Percentiles rank a stretch among this genome's conserved stretches.
Evolutionary conservation across 2,329 filamentous ascomycete genomes (phyloP).

Genomic region (Trichophyton rubrum): DNA sequence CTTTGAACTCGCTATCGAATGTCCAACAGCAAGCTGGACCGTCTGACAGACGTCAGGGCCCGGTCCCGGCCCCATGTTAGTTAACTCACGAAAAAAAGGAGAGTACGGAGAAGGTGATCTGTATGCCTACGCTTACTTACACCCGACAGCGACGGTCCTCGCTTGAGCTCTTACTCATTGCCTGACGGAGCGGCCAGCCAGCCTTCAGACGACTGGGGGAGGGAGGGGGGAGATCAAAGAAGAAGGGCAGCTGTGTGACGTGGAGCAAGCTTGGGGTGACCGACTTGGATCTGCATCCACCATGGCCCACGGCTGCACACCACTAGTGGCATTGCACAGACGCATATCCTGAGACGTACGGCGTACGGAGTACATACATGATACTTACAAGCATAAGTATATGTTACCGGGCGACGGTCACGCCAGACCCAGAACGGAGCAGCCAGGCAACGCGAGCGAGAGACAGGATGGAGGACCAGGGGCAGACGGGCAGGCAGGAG

Average conservation of each 20-base stretch:
- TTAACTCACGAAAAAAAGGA: too few species aligned
- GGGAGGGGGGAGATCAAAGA: background rate
- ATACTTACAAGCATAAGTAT: background rate
- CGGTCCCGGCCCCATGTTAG: background rate
- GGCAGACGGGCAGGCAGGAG: background rate
- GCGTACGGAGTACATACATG: background rate
- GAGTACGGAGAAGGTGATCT: background rate
- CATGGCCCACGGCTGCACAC: background rate
- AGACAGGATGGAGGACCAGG: background rate
- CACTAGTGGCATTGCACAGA: constrained; percentile 1
- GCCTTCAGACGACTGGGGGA: background rate
- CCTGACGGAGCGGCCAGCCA: background rate
- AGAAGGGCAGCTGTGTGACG: background rate
- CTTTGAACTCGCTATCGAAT: background rate
- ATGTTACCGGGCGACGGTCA: background rate
- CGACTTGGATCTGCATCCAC: background rate
- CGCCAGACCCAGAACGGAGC: background rate
- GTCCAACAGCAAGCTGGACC: background rate
- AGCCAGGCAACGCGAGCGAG: background rate
- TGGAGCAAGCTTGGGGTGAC: background rate
- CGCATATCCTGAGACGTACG: background rate
- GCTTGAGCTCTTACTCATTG: background rate
- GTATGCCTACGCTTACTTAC: background rate
- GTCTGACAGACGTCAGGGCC: background rate
- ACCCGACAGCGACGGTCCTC: too few species aligned